Evolutionary conservation across 1,139 yeast species (phyloP), one percentile per base, ranked within the genome.

Genomic region (Protomyces pachydermus): DNA sequence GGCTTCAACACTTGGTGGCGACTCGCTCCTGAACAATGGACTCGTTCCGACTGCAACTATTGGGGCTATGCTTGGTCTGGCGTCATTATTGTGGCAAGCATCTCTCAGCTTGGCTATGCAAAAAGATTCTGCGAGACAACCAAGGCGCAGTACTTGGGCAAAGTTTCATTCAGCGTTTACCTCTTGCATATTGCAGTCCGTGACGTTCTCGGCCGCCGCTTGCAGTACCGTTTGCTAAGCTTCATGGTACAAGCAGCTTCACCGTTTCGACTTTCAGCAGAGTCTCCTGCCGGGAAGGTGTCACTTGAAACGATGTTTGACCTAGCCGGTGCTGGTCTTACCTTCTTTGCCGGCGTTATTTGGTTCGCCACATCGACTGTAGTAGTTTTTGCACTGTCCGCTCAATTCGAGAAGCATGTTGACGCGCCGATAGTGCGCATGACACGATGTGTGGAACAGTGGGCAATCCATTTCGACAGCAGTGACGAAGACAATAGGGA

Each of bases 101-200:
- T 20, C 12, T 45, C 60, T 16, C 60, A 42, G 23, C 53, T 55
- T 3, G 14, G n/a, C 9, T 42, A 45, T 32, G 60, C 53, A 16
- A 42, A 32, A 25, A 16, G 35, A 5, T 32, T 56, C 37, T 46
- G 50, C 18, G 54, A 46, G 4, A 8, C 48, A 8, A 8, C 37
- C 9, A 9, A 23, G 8, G 18, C 45, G 20, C 54, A 46, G 9
- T 48, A 56, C 34, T 46, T 56, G 20, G 61, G 61, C 6, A 56
- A 56, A 39, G 37, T 56, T n/a, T 56, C 61, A 3, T 56, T 56
- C 34, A 14, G 46, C 3, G 18, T 56, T 8, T 56, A 56, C 23
- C 61, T 56, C 2, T 32, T 28, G 25, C 61, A 56, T 37, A 37
- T 56, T 9, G 16, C 32, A n/a, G 38, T 35, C n/a, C 54, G 61